Evolutionary conservation across 1,284 basidiomycete genomes (phyloP).

Genomic region (Malassezia vespertilionis): DNA sequence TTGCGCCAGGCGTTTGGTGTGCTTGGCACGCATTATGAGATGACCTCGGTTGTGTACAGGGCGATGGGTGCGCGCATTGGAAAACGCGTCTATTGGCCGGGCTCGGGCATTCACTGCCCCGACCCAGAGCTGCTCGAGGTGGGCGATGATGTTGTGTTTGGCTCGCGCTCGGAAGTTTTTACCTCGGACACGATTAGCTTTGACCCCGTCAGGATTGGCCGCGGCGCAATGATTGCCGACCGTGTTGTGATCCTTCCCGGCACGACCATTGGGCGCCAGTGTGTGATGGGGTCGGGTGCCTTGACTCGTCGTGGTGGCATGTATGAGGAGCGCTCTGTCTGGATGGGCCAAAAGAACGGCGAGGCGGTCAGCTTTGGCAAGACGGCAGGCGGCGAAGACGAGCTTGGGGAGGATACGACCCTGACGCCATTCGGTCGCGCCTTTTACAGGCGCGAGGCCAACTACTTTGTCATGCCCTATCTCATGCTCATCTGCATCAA

Average conservation of each 20-base stretch:
- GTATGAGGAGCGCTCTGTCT: slow-evolving; percentile 46
- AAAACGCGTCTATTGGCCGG: slow-evolving; percentile 47
- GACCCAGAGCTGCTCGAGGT: slow-evolving; percentile 47
- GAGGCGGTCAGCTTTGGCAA: slow-evolving; percentile 47
- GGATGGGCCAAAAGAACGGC: slow-evolving; percentile 48
- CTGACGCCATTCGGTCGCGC: slow-evolving; percentile 47
- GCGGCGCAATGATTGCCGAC: slow-evolving; percentile 47
- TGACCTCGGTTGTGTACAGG: slow-evolving; percentile 46
- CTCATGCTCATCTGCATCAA: slow-evolving; percentile 44
- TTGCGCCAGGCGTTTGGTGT: slow-evolving; percentile 40
- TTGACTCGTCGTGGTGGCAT: slow-evolving; percentile 42
- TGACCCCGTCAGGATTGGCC: slow-evolving; percentile 43
- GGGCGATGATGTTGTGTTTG: slow-evolving; percentile 47
- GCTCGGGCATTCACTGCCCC: slow-evolving; percentile 46
- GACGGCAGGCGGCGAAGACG: slow-evolving; percentile 24
- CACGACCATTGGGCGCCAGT: slow-evolving; percentile 41
- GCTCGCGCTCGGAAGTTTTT: slow-evolving; percentile 45
- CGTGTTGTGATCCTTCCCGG: slow-evolving; percentile 45
- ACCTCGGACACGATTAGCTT: slow-evolving; percentile 47
- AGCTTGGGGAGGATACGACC: slow-evolving; percentile 34
- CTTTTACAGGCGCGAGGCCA: slow-evolving; percentile 46
- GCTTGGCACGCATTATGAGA: slow-evolving; percentile 47
- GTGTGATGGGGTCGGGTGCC: slow-evolving; percentile 47
- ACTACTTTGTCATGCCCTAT: slow-evolving; percentile 47
- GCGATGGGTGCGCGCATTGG: slow-evolving; percentile 46